Evolutionary conservation across 495 filamentous ascomycete species (phyloP).

Genomic region (Jackrogersella multiformis): DNA sequence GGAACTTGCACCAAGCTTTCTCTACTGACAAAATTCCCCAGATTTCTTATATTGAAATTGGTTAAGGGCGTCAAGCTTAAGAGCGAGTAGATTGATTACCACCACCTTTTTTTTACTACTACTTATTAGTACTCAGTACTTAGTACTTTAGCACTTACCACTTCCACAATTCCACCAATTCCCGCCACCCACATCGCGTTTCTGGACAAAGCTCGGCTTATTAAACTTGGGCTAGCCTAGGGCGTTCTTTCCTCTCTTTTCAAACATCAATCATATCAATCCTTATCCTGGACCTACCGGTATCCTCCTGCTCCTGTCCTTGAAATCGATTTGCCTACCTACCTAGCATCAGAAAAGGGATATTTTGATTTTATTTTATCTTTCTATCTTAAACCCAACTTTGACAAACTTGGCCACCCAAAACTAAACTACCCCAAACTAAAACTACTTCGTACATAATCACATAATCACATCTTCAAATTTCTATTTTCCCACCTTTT

Average conservation of each 20-base stretch:
- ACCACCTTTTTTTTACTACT: not conserved
- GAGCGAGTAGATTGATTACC: not conserved
- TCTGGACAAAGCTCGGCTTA: slow-evolving; percentile 34
- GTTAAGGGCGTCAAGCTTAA: not conserved
- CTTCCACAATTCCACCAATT: not conserved
- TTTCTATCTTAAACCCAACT: too few relatives aligned
- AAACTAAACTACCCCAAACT: slow-evolving; percentile 21
- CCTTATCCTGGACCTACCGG: too few relatives aligned
- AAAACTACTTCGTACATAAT: not conserved
- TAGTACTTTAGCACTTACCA: too few relatives aligned
- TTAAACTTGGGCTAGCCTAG: slow-evolving; percentile 3
- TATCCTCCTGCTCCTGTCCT: too few relatives aligned
- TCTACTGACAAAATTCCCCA: not conserved
- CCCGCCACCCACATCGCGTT: slow-evolving; percentile 6
- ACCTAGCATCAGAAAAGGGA: too few relatives aligned
- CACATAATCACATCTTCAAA: too few relatives aligned
- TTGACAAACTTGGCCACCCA: slow-evolving; percentile 29
- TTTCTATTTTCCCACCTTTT: too few relatives aligned
- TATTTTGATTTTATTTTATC: too few relatives aligned
- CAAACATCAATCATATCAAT: not conserved
- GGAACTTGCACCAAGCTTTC: not conserved
- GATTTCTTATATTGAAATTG: slow-evolving; percentile 1
- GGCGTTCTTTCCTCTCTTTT: not conserved
- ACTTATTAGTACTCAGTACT: not conserved
- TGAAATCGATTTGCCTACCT: too few relatives aligned